phyloP scores from a whole-genome alignment of 2,329 filamentous ascomycete species.

The Epichloe coenophiala region DNA sequence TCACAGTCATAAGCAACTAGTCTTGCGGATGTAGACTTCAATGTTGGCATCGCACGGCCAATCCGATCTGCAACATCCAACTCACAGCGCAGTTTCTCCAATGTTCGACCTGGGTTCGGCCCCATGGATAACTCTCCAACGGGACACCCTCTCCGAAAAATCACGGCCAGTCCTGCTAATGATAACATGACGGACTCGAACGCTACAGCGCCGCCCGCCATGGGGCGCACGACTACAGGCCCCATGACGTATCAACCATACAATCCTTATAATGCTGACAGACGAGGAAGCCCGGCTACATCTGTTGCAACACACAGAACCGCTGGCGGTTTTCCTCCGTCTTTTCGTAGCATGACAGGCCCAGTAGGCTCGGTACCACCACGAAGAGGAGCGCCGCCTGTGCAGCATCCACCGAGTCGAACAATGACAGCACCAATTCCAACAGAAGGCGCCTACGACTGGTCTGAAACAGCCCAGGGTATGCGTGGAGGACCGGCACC shows the following conservation, averaged over 20 bases:
- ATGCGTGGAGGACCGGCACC: conserved; percentile 7
- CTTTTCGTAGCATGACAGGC: conserved; percentile 25
- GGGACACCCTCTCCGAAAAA: conserved; percentile 7
- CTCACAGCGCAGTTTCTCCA: conserved; percentile 20
- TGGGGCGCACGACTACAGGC: conserved; percentile 3
- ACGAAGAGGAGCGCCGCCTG: conserved; percentile 18
- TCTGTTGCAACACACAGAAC: conserved; percentile 13
- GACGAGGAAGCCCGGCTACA: conserved; percentile 20
- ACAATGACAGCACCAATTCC: conserved; percentile 31
- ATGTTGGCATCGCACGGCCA: conserved; percentile 12
- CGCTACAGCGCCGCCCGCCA: conserved; percentile 7
- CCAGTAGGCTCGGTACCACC: conserved; percentile 11
- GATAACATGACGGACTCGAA: conserved; percentile 18
- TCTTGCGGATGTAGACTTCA: conserved; percentile 16
- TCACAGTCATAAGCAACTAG: conserved; percentile 24
- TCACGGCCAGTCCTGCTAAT: conserved; percentile 18
- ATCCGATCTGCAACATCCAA: conserved; percentile 22
- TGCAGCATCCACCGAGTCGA: conserved; percentile 24
- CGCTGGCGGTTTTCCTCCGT: conserved; percentile 9
- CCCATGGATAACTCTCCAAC: conserved; percentile 8
- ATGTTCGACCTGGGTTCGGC: conserved; percentile 7
- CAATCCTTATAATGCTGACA: conserved; percentile 12
- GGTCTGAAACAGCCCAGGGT: conserved; percentile 15
- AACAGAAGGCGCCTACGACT: neutral
- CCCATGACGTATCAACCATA: conserved; percentile 10